Evolutionary conservation across 2,329 filamentous ascomycete genomes (phyloP).

Genomic region (Pseudogymnoascus sp.): DNA sequence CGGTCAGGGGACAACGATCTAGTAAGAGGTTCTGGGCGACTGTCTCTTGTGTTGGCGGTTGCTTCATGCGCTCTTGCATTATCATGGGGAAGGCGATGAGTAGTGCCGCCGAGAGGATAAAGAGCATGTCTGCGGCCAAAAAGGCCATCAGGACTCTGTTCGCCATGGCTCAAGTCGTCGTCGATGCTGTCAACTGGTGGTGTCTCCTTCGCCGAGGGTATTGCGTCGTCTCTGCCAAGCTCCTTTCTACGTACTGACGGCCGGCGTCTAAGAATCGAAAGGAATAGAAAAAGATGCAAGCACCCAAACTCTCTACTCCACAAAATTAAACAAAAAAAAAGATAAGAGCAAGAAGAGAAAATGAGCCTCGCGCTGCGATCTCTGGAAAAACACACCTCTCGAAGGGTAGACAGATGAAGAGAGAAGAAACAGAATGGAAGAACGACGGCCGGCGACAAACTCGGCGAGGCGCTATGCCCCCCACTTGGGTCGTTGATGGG

Average conservation of each 20-base stretch:
- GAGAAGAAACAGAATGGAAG: not conserved
- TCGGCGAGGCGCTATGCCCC: not conserved
- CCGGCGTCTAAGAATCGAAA: not conserved
- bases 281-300: not conserved
- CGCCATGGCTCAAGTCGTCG: conserved; percentile 30
- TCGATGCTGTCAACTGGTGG: not conserved
- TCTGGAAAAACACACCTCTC: not conserved
- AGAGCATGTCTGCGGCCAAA: conserved; percentile 43
- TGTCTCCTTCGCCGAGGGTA: not conserved
- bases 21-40: conserved; percentile 46
- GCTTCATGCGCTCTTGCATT: conserved; percentile 36
- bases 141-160: conserved; percentile 47
- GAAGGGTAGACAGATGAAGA: not conserved
- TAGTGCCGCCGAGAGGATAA: conserved; percentile 43
- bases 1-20: conserved; percentile 43
- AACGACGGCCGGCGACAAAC: not conserved
- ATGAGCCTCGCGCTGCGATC: conserved; percentile 4
- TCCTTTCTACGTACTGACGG: not conserved
- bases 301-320: not conserved
- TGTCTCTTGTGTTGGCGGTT: conserved; percentile 38
- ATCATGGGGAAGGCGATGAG: conserved; percentile 46
- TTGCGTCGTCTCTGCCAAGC: not conserved
- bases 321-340: not conserved
- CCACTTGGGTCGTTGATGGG: not conserved
- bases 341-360: not conserved